Evolutionary conservation across 2,329 filamentous ascomycete genomes (phyloP), one percentile per base, ranked within the genome.

Genomic region (Fusarium fracticaudum): DNA sequence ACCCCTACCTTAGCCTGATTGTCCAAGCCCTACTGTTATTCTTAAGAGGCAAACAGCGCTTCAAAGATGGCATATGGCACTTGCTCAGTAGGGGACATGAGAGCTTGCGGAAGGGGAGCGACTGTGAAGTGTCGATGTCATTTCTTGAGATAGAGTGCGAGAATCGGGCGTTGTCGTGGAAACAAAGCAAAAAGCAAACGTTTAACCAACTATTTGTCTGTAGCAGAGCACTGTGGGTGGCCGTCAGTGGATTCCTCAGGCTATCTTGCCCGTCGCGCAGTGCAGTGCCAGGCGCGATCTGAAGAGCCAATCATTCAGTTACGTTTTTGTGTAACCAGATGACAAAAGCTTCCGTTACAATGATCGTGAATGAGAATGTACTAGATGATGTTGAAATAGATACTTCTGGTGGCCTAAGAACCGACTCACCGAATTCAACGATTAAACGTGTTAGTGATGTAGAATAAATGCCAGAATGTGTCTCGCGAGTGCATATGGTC

Each of bases 351-450:
- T 8, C 14, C 33, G 14, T 26, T 15, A 15, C 14, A 6, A 3
- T 31, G 14, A 31, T 17, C 7, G 3, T 48, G 9, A 20, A 17
- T 9, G 12, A 22, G 24, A 2, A 47, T 29, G 24, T 26, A 47
- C 17, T 47, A 5, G 9, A 18, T 29, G 44, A 29, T 15, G 24
- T 15, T 29, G 18, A 29, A 29, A 26, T 14, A 9, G 17, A 9
- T 4, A 9, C 24, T 26, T 20, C 17, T 13, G 3, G 24, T 13
- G 12, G 5, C 24, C 17, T 14, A 12, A 47, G 18, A 47, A 14
- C 12, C 6, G 0, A 29, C 1, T 20, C 18, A 4, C 12, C 6
- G 2, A 20, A 12, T 22, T 29, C 1, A 14, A 6, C 6, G 13
- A 10, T 47, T 18, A 22, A 22, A 22, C 9, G 5, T 22, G 8